phyloP scores from a whole-genome alignment of 176 grass and related monocot genomes.

The Juncus effusus region DNA sequence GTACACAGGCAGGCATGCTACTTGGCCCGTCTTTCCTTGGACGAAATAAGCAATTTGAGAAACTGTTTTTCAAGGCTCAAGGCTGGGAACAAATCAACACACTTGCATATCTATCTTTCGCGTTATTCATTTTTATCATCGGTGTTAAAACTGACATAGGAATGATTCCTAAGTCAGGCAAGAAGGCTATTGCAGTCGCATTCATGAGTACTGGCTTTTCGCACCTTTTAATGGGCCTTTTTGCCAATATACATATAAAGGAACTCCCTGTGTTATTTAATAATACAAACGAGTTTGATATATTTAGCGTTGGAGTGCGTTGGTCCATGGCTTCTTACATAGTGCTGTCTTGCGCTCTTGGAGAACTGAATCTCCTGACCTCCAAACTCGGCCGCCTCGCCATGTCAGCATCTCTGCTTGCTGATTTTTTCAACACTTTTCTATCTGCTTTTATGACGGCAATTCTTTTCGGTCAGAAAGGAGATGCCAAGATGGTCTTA shows the following conservation, averaged over 20 bases:
- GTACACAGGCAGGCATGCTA: slow-evolving; percentile 51
- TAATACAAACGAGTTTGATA: not conserved
- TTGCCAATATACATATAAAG: slow-evolving; percentile 9
- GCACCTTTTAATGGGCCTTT: not conserved
- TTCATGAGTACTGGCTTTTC: slow-evolving; percentile 35
- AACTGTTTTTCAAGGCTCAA: slow-evolving; percentile 41
- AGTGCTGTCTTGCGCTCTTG: slow-evolving; percentile 46
- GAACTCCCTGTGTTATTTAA: slow-evolving; percentile 7
- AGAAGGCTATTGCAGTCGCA: slow-evolving; percentile 64
- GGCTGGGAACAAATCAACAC: slow-evolving; percentile 64
- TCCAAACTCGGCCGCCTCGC: slow-evolving; percentile 64
- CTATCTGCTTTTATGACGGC: not conserved
- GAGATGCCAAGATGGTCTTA: slow-evolving; percentile 29
- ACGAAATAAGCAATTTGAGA: slow-evolving; percentile 13
- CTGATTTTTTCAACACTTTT: slow-evolving; percentile 44
- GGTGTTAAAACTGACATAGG: slow-evolving; percentile 78
- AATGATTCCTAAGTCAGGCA: slow-evolving; percentile 64
- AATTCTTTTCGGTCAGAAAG: too few relatives aligned
- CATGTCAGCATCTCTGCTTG: slow-evolving; percentile 64
- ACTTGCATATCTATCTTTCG: slow-evolving; percentile 45
- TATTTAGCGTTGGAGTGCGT: slow-evolving; percentile 31
- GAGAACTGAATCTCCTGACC: slow-evolving; percentile 66
- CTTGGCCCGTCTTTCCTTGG: slow-evolving; percentile 53
- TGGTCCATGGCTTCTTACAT: slow-evolving; percentile 65
- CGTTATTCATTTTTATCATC: slow-evolving; percentile 60